phyloP scores from a whole-genome alignment of 495 filamentous ascomycete species.

The Aspergillus avenaceus region DNA sequence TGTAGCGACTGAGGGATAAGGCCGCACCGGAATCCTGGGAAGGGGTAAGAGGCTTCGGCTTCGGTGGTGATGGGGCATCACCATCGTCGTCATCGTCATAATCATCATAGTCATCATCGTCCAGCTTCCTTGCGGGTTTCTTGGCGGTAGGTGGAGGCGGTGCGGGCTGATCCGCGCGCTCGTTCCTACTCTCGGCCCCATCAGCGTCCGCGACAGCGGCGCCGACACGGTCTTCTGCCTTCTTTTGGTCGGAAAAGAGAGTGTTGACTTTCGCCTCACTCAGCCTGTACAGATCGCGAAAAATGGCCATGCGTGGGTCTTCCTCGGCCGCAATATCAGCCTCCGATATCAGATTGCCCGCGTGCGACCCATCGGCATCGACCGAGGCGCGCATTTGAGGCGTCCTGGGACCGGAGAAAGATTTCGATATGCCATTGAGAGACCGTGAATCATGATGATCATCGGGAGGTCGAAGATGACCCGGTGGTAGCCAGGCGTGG shows the following conservation, averaged over 20 bases:
- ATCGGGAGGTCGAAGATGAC: slow-evolving; percentile 45
- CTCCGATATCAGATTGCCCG: slow-evolving; percentile 45
- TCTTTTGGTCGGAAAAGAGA: slow-evolving; percentile 51
- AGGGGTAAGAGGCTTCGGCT: slow-evolving; percentile 51
- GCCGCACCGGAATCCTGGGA: slow-evolving; percentile 31
- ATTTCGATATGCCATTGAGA: slow-evolving; percentile 45
- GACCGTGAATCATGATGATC: slow-evolving; percentile 42
- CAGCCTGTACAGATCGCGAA: slow-evolving; percentile 54
- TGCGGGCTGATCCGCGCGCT: slow-evolving; percentile 39
- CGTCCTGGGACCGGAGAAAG: slow-evolving; percentile 42
- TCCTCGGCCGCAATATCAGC: slow-evolving; percentile 55
- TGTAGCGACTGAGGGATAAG: slow-evolving; percentile 26
- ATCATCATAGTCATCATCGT: slow-evolving; percentile 78
- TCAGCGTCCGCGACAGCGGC: slow-evolving; percentile 26
- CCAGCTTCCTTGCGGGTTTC: slow-evolving; percentile 66
- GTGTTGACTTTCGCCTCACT: slow-evolving; percentile 58
- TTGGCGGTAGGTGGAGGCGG: slow-evolving; percentile 41
- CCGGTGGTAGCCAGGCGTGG: slow-evolving; percentile 46
- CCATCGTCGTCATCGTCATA: slow-evolving; percentile 76
- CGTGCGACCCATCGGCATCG: slow-evolving; percentile 44
- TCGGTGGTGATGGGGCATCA: slow-evolving; percentile 48
- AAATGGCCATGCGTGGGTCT: slow-evolving; percentile 58
- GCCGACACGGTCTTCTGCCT: slow-evolving; percentile 25
- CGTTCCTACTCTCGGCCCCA: slow-evolving; percentile 23
- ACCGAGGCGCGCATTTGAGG: slow-evolving; percentile 47